Evolutionary conservation across 345 rosid species (phyloP).

Genomic region (Linum usitatissimum): DNA sequence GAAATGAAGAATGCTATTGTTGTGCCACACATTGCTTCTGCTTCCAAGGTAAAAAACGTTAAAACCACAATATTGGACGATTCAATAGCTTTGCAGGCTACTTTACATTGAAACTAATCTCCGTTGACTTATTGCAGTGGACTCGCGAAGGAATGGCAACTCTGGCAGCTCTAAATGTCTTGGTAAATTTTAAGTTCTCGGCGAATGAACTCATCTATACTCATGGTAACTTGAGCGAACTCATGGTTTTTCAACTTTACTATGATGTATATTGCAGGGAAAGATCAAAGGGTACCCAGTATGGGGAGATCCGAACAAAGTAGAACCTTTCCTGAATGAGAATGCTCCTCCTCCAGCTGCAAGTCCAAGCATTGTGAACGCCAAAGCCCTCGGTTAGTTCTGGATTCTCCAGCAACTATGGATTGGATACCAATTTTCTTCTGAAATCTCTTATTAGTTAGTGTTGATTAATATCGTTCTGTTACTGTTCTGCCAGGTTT

Average conservation of each 20-base stretch:
- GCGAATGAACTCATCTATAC: not conserved
- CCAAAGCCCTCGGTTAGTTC: conserved; percentile 59
- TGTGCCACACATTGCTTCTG: conserved; percentile 96
- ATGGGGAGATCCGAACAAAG: conserved; percentile 67
- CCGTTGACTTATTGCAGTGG: conserved; percentile 43
- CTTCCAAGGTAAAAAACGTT: conserved; percentile 60
- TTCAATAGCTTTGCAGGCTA: not conserved
- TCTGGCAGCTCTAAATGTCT: conserved; percentile 81
- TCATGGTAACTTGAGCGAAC: not conserved
- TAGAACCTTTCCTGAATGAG: conserved; percentile 74
- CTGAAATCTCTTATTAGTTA: not conserved
- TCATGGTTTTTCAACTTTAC: not conserved
- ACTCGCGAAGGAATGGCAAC: conserved; percentile 99
- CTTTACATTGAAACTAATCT: not conserved
- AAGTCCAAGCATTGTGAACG: conserved; percentile 77
- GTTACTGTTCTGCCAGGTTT: conserved; percentile 40
- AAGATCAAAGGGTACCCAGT: conserved; percentile 81
- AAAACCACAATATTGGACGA: not conserved
- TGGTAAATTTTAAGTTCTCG: conserved; percentile 35
- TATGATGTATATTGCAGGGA: conserved; percentile 34
- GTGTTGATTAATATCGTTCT: not conserved
- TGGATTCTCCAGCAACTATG: not conserved
- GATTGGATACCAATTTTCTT: not conserved
- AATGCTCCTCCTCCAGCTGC: conserved; percentile 75
- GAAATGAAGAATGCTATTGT: conserved; percentile 85